Evolutionary conservation across 768 basidiomycete genomes (phyloP).

Genomic region (Phlebiopsis flavidoalba): DNA sequence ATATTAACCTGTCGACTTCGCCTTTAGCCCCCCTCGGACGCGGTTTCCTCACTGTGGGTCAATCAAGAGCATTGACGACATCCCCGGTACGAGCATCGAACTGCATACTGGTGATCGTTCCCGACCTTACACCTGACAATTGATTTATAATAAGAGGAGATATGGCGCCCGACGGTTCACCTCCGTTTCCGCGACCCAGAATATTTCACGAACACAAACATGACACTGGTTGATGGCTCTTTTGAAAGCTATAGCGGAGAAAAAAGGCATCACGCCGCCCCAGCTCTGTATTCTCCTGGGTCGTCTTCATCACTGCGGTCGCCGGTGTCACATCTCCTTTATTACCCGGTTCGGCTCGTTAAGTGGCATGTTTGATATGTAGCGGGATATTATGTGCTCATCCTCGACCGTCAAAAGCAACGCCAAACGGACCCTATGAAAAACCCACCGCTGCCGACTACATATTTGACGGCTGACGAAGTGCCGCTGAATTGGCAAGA

Average conservation of each 20-base stretch:
- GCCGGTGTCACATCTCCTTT: slow-evolving; percentile 39
- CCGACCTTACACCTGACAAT: neutral
- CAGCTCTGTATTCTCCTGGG: slow-evolving; percentile 38
- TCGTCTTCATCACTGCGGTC: slow-evolving; percentile 27
- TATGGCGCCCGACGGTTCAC: slow-evolving; percentile 26
- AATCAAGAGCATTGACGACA: slow-evolving; percentile 32
- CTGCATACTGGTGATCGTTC: neutral
- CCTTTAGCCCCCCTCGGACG: slow-evolving; percentile 44
- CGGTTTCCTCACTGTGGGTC: slow-evolving; percentile 49
- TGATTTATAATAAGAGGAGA: slow-evolving; percentile 26
- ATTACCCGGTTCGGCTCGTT: slow-evolving; percentile 45
- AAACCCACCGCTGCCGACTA: slow-evolving; percentile 38
- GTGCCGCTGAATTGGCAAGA: slow-evolving; percentile 31
- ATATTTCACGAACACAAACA: slow-evolving; percentile 37
- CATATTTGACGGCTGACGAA: slow-evolving; percentile 28
- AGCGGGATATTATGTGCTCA: neutral
- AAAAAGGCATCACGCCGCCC: slow-evolving; percentile 36
- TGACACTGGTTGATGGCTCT: slow-evolving; percentile 39
- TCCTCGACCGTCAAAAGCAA: slow-evolving; percentile 19
- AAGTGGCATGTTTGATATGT: neutral
- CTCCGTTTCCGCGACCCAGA: slow-evolving; percentile 35
- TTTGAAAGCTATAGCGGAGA: slow-evolving; percentile 34
- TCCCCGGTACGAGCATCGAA: neutral
- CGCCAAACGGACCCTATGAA: slow-evolving; percentile 36
- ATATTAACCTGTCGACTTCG: neutral